A percentile compares a stretch with the other conserved stretches of the same genome.
These are phyloP conservation scores for Melastoma malabathricum DNA, from an alignment of 345 rosid genomes.

Conservation along the genomic window DNA sequence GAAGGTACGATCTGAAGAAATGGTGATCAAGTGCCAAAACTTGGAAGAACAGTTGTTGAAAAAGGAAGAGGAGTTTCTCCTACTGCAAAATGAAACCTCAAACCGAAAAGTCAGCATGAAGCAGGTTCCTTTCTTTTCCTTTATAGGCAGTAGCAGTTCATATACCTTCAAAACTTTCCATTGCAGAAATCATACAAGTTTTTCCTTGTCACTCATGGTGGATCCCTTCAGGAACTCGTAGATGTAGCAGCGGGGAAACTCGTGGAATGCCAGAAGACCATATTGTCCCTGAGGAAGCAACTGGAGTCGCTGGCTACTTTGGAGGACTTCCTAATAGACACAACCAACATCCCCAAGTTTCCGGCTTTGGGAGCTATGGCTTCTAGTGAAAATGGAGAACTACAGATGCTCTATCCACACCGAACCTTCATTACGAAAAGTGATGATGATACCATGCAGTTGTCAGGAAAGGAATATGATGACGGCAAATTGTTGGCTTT, in stretches of 20 bases:
- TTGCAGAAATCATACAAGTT: too few relatives aligned
- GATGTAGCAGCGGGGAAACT: constrained; percentile 69
- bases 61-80: constrained; percentile 33
- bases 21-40: constrained; percentile 34
- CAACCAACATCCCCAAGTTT: constrained; percentile 37
- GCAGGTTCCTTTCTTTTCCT: constrained; percentile 28
- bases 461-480: constrained; percentile 13
- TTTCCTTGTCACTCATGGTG: neutral
- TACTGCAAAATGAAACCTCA: constrained; percentile 21
- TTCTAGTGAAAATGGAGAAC: constrained; percentile 24
- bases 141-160: too few relatives aligned
- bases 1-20: constrained; percentile 34
- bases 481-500: constrained; percentile 20
- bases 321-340: constrained; percentile 84
- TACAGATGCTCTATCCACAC: constrained; percentile 44
- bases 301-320: constrained; percentile 83
- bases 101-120: constrained; percentile 55
- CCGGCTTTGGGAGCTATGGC: constrained; percentile 15
- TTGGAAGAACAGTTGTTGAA: constrained; percentile 59
- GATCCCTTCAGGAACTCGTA: constrained; percentile 55
- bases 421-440: constrained; percentile 28
- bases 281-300: constrained; percentile 73
- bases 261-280: constrained; percentile 86
- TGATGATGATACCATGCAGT: constrained; percentile 20
- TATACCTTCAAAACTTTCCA: too few relatives aligned